phyloP scores from a whole-genome alignment of 805 yeast genomes.

The Ascoidea rubescens region DNA sequence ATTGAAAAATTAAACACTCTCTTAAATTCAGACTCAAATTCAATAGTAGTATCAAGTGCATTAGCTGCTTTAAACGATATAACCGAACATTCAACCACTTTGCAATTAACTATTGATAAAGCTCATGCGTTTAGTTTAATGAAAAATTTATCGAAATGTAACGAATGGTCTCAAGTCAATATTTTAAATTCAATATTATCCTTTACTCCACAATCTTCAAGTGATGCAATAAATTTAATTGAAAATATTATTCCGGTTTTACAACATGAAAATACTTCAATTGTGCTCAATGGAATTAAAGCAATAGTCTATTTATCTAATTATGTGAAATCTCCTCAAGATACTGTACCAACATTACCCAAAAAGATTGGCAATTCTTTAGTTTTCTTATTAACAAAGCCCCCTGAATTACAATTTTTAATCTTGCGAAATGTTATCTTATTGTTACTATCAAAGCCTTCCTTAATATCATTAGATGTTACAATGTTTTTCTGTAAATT shows the following conservation, averaged over 20 bases:
- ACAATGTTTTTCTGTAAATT: conserved; percentile 69
- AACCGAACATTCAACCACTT: conserved; percentile 37
- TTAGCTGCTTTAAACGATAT: conserved; percentile 53
- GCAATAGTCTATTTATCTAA: conserved; percentile 60
- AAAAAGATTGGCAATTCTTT: conserved; percentile 55
- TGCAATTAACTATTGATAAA: conserved; percentile 40
- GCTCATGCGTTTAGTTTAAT: conserved; percentile 29
- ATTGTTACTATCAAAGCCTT: conserved; percentile 51
- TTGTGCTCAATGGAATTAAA: conserved; percentile 64
- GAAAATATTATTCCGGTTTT: conserved; percentile 55
- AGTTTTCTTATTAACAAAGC: conserved; percentile 54
- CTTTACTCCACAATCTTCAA: conserved; percentile 56
- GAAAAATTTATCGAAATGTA: conserved; percentile 17
- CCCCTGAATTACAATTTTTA: conserved; percentile 73
- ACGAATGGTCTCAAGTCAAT: conserved; percentile 66
- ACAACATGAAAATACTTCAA: conserved; percentile 71
- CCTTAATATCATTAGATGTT: conserved; percentile 52
- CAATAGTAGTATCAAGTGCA: conserved; percentile 57
- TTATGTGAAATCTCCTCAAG: conserved; percentile 45
- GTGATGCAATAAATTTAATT: conserved; percentile 52
- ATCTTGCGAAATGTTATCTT: conserved; percentile 71
- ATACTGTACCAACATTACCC: conserved; percentile 39
- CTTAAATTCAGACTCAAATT: conserved; percentile 36
- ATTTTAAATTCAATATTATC: conserved; percentile 49
- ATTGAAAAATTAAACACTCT: conserved; percentile 35